Evolutionary conservation across 2,329 filamentous ascomycete genomes (phyloP).

Genomic region (Fusarium tjaetaba): DNA sequence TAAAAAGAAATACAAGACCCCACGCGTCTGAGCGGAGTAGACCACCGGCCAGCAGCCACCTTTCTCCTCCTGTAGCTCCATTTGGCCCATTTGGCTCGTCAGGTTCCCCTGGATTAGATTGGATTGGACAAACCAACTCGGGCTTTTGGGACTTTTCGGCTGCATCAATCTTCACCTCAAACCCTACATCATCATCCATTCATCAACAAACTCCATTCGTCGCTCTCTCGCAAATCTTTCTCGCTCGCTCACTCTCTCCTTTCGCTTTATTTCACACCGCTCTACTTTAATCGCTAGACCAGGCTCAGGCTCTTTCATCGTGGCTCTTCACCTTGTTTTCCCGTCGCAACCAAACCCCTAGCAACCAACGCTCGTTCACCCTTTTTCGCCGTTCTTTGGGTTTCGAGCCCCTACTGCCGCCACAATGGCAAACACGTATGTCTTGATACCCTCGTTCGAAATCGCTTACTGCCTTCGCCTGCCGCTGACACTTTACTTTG

Average conservation of each 20-base stretch:
- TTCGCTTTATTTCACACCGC: constrained; percentile 13
- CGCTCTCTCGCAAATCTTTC: constrained; percentile 10
- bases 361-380: constrained; percentile 29
- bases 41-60: constrained; percentile 34
- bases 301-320: constrained; percentile 8
- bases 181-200: constrained; percentile 32
- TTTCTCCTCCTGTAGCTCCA: constrained; percentile 33
- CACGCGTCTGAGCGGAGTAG: constrained; percentile 42
- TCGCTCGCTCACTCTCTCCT: constrained; percentile 14
- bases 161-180: constrained; percentile 22
- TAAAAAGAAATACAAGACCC: constrained; percentile 31
- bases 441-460: constrained; percentile 2
- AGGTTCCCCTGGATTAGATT: constrained; percentile 40
- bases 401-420: constrained; percentile 32
- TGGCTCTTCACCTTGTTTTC: constrained; percentile 16
- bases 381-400: constrained; percentile 29
- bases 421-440: constrained; percentile 48
- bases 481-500: constrained; percentile 27
- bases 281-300: constrained; percentile 30
- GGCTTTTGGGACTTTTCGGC: constrained; percentile 34
- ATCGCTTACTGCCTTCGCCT: not conserved
- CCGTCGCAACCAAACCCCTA: constrained; percentile 20
- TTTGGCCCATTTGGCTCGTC: constrained; percentile 16
- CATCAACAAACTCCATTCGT: constrained; percentile 11
- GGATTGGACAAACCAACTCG: constrained; percentile 28